phyloP scores from a whole-genome alignment of 495 filamentous ascomycete genomes.

The Aspergillus ellipticus region DNA sequence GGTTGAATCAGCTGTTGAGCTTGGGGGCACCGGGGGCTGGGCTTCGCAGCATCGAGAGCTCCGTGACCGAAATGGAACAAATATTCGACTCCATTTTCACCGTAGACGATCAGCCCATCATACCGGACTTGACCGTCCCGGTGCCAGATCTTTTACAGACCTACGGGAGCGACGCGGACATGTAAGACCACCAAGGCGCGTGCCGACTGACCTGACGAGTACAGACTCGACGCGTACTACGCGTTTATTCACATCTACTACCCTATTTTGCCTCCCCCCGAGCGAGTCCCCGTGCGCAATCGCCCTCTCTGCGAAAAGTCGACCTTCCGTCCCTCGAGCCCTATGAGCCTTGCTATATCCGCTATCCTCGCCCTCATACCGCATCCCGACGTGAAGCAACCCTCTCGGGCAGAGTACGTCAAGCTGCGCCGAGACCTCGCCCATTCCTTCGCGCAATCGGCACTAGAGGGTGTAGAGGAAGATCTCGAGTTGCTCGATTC shows the following conservation, averaged over 20 bases:
- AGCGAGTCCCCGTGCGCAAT: conserved; percentile 27
- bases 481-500: conserved; percentile 39
- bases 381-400: conserved; percentile 33
- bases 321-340: conserved; percentile 30
- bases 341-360: conserved; percentile 42
- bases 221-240: conserved; percentile 47
- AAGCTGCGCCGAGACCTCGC: conserved; percentile 39
- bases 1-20: conserved; percentile 9
- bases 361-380: conserved; percentile 45
- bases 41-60: conserved; percentile 13
- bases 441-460: conserved; percentile 43
- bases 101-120: not conserved
- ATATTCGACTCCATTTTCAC: conserved; percentile 18
- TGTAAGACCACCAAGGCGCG: conserved; percentile 10
- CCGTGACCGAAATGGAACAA: conserved; percentile 13
- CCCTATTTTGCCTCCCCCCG: conserved; percentile 44
- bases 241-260: conserved; percentile 48
- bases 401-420: conserved; percentile 32
- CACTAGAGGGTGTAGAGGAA: conserved; percentile 42
- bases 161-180: conserved; percentile 21
- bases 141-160: conserved; percentile 6
- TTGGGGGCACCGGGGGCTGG: conserved; percentile 14
- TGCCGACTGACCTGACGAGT: not conserved
- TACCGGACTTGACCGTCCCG: not conserved
- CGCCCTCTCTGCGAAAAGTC: conserved; percentile 24